Evolutionary conservation across 768 basidiomycete genomes (phyloP).

Genomic region (Hygrocybe punicea): DNA sequence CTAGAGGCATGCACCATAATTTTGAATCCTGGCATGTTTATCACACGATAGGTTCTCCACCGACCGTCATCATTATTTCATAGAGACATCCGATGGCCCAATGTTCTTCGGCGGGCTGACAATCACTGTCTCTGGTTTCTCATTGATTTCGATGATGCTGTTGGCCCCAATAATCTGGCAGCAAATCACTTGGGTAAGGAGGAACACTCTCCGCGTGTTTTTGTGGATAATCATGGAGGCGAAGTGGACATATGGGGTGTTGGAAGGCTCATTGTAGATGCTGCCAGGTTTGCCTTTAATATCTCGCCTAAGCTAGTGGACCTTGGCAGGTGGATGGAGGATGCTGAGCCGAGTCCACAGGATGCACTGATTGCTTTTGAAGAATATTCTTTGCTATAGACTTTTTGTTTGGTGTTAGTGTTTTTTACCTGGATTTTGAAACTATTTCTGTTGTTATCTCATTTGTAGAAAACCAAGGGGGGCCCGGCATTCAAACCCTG

Average conservation of each 20-base stretch:
- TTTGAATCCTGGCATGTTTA: neutral
- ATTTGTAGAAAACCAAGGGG: too few relatives aligned
- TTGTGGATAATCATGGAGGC: neutral
- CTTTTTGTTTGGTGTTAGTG: too few relatives aligned
- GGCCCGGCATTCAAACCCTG: neutral
- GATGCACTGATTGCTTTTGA: neutral
- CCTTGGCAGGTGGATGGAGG: neutral
- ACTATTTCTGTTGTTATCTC: too few relatives aligned
- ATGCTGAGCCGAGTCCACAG: neutral
- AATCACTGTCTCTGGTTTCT: conserved; percentile 2
- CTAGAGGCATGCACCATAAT: neutral
- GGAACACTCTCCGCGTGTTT: conserved; percentile 2
- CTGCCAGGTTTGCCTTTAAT: neutral
- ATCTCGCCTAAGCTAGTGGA: neutral
- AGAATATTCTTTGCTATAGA: too few relatives aligned
- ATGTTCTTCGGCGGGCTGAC: neutral
- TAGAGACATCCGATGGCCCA: conserved; percentile 6
- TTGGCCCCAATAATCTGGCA: neutral
- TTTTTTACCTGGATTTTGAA: too few relatives aligned
- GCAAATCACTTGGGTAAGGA: neutral
- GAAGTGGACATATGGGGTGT: conserved; percentile 7
- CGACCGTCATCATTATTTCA: neutral
- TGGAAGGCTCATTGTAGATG: conserved; percentile 1
- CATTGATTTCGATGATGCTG: conserved; percentile 3
- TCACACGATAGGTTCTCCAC: conserved; percentile 1